These are phyloP conservation scores for Stephanodiscus minutulus DNA, from an alignment of 108 stramenopile species.

Conservation along the genomic window DNA sequence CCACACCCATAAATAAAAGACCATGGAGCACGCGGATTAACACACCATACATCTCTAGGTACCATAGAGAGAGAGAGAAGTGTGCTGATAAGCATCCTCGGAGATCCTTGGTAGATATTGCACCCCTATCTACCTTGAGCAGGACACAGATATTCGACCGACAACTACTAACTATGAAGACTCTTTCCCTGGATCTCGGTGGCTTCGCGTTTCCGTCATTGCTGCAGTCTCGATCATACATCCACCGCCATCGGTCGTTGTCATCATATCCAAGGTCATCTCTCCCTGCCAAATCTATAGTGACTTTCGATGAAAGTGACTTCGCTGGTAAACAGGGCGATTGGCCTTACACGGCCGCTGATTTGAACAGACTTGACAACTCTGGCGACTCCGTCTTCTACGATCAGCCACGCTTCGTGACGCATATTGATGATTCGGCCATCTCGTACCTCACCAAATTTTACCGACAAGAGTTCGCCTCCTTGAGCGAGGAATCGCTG, in stretches of 20 bases:
- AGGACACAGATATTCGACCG: background rate
- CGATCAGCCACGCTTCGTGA: conserved; percentile 68
- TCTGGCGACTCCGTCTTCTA: conserved; percentile 67
- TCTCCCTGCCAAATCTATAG: conserved; percentile 49
- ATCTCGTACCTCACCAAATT: conserved; percentile 57
- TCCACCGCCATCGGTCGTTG: background rate
- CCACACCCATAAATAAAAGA: no score
- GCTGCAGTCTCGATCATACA: background rate
- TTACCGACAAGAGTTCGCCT: conserved; percentile 55
- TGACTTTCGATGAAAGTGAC: conserved; percentile 62
- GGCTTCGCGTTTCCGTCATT: background rate
- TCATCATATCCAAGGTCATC: background rate
- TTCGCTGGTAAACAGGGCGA: conserved; percentile 56
- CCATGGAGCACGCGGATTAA: no score
- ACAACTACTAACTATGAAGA: conserved; percentile 5
- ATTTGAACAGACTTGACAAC: conserved; percentile 68
- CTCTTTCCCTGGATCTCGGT: background rate
- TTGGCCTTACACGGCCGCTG: conserved; percentile 59
- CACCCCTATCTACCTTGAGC: no score
- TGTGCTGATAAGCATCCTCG: no score
- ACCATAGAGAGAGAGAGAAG: no score
- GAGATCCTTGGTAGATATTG: no score
- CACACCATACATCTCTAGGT: no score
- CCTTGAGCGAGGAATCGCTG: conserved; percentile 32
- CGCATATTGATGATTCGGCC: conserved; percentile 78